A percentile compares a stretch with the other conserved stretches of the same genome.
Evolutionary conservation across 176 grass and related monocot genomes (phyloP).

Genomic region (Ampelocalamus luodianensis): DNA sequence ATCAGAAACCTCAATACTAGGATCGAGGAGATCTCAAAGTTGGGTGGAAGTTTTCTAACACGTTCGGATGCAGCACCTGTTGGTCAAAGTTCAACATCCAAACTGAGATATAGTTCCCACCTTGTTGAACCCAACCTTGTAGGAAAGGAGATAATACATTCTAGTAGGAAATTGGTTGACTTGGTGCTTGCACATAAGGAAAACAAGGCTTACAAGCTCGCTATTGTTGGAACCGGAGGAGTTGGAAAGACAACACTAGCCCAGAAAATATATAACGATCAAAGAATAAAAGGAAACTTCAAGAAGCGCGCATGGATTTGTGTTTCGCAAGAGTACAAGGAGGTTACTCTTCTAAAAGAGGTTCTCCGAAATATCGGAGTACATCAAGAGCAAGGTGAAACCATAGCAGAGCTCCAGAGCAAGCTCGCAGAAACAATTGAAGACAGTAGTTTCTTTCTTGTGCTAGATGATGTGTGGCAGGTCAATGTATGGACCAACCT

Average conservation of each 20-base stretch:
- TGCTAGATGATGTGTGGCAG: background rate
- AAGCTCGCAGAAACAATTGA: background rate
- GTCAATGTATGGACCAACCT: background rate
- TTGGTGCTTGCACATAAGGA: constrained; percentile 2
- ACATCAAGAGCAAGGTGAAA: background rate
- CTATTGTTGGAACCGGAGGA: constrained; percentile 24
- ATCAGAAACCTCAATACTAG: background rate
- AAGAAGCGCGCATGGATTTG: constrained; percentile 37
- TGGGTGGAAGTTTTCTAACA: background rate
- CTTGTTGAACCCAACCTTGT: constrained; percentile 43
- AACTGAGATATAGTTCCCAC: background rate
- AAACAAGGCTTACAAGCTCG: background rate
- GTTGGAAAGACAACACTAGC: constrained; percentile 31
- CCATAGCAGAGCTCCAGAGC: constrained; percentile 1
- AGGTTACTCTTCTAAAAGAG: constrained; percentile 11
- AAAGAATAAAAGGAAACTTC: constrained; percentile 25
- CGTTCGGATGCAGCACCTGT: background rate
- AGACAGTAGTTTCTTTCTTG: constrained; percentile 15
- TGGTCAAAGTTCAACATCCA: too few species aligned
- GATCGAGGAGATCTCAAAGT: background rate
- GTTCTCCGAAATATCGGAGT: constrained; percentile 7
- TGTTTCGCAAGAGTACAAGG: constrained; percentile 35
- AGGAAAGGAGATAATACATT: constrained; percentile 29
- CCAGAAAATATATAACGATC: constrained; percentile 23
- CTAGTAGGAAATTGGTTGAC: constrained; percentile 8